These are phyloP conservation scores for Xanthoconium stramineum DNA, from an alignment of 768 basidiomycete genomes.

Conservation along the genomic window DNA sequence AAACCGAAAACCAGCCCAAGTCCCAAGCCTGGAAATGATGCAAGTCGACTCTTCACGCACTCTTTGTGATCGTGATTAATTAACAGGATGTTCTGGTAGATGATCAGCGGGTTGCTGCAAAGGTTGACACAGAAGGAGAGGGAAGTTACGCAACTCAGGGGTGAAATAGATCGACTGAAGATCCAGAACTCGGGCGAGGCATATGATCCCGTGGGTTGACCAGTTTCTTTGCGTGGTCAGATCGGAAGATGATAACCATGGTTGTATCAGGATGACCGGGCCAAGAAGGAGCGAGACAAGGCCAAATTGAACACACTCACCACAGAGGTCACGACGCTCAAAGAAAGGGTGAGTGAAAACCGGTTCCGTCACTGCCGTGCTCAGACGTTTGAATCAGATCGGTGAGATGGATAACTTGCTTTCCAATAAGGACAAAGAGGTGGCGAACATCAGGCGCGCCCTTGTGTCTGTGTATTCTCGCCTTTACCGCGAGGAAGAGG, in stretches of 20 bases:
- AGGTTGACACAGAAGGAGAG: slow-evolving; percentile 84
- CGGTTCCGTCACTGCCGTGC: background rate
- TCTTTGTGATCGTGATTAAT: background rate
- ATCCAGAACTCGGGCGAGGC: slow-evolving; percentile 53
- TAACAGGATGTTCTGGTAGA: slow-evolving; percentile 32
- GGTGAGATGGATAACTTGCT: slow-evolving; percentile 48
- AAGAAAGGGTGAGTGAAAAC: slow-evolving; percentile 52
- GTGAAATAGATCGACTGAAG: slow-evolving; percentile 64
- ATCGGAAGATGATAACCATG: background rate
- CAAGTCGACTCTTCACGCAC: slow-evolving; percentile 21
- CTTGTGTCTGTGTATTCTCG: slow-evolving; percentile 83
- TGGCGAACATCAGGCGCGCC: slow-evolving; percentile 76
- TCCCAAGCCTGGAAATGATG: slow-evolving; percentile 58
- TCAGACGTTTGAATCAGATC: slow-evolving; percentile 37
- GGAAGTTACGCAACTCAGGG: slow-evolving; percentile 70
- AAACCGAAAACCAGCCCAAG: slow-evolving; percentile 36
- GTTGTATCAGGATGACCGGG: slow-evolving; percentile 60
- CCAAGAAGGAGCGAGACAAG: slow-evolving; percentile 72
- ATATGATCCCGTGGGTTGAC: slow-evolving; percentile 55
- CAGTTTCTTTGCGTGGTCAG: background rate
- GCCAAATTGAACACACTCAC: slow-evolving; percentile 67
- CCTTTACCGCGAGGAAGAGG: slow-evolving; percentile 55
- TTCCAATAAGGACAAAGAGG: slow-evolving; percentile 65
- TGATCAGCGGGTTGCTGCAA: slow-evolving; percentile 71
- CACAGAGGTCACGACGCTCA: slow-evolving; percentile 72